Evolutionary conservation across 1,284 basidiomycete genomes (phyloP).

Genomic region (Erythrobasidium hasegawianum): DNA sequence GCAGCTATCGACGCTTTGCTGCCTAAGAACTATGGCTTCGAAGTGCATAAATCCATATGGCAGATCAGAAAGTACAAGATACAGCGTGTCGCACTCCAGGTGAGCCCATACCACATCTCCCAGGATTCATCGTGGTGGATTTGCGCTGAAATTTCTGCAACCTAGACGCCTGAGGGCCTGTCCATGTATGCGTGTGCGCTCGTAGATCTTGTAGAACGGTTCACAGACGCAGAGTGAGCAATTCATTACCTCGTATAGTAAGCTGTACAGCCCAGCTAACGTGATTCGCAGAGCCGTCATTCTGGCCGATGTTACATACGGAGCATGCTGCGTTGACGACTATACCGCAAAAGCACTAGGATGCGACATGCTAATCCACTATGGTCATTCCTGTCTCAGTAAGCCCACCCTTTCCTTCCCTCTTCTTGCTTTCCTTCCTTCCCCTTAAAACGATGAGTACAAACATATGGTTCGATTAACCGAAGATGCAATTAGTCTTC

Average conservation of each 20-base stretch:
- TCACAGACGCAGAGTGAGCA: slow-evolving; percentile 40
- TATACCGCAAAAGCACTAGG: slow-evolving; percentile 94
- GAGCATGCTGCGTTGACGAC: slow-evolving; percentile 98
- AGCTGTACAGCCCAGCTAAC: too few relatives aligned
- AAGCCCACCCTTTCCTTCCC: slow-evolving; percentile 43
- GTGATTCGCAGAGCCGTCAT: slow-evolving; percentile 65
- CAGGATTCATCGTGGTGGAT: background rate
- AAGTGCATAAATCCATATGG: slow-evolving; percentile 92
- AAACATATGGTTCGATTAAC: slow-evolving; percentile 13
- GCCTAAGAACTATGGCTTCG: slow-evolving; percentile 82
- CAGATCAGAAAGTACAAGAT: slow-evolving; percentile 81
- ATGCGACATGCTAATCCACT: slow-evolving; percentile 97
- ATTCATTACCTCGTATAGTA: too few relatives aligned
- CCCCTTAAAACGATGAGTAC: background rate
- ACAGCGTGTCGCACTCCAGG: slow-evolving; percentile 70
- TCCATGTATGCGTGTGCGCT: slow-evolving; percentile 97
- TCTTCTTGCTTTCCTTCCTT: background rate
- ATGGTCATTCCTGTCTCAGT: slow-evolving; percentile 97
- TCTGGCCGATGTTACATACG: slow-evolving; percentile 97
- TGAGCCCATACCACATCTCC: background rate
- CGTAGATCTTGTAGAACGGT: slow-evolving; percentile 94
- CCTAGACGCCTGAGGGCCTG: slow-evolving; percentile 86
- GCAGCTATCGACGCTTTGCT: slow-evolving; percentile 64
- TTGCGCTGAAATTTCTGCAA: background rate
- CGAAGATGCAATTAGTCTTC: slow-evolving; percentile 7